Conservation (phyloP, 257 asterid genomes). For the Prunella vulgaris region DNA sequence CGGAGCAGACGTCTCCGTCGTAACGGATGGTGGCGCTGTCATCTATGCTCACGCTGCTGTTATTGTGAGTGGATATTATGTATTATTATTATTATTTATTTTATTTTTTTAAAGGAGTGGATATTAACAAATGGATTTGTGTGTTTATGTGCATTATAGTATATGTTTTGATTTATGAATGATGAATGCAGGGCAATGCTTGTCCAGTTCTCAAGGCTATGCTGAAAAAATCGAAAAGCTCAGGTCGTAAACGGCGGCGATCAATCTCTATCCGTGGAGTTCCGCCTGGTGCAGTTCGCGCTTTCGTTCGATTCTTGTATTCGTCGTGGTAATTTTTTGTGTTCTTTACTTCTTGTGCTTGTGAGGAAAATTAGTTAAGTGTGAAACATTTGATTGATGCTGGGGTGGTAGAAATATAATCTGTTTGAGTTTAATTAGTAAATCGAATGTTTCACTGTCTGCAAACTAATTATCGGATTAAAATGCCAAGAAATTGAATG, state of each 20-base stretch:
- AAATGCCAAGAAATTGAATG: no score
- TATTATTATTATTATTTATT: no score
- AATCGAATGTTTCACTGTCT: no score
- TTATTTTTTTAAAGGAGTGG: no score
- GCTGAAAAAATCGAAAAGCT: constrained; percentile 34
- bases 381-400: no score
- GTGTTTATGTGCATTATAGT: not conserved
- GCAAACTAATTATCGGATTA: no score
- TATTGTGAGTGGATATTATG: constrained; percentile 45
- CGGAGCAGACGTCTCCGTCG: constrained; percentile 68
- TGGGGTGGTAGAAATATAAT: no score
- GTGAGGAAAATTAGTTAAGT: no score
- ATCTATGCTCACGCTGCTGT: constrained; percentile 68
- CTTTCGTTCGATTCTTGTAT: constrained; percentile 68
- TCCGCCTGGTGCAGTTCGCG: constrained; percentile 75
- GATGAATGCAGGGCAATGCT: constrained; percentile 53
- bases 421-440: no score
- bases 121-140: not conserved
- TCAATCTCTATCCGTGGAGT: constrained; percentile 63
- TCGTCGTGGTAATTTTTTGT: constrained; percentile 60
- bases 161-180: not conserved
- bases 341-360: not conserved
- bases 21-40: constrained; percentile 42
- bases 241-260: constrained; percentile 23
- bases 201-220: constrained; percentile 75